Conservation (phyloP, 2,329 filamentous ascomycete species). For the Microcyclosporella mali region DNA sequence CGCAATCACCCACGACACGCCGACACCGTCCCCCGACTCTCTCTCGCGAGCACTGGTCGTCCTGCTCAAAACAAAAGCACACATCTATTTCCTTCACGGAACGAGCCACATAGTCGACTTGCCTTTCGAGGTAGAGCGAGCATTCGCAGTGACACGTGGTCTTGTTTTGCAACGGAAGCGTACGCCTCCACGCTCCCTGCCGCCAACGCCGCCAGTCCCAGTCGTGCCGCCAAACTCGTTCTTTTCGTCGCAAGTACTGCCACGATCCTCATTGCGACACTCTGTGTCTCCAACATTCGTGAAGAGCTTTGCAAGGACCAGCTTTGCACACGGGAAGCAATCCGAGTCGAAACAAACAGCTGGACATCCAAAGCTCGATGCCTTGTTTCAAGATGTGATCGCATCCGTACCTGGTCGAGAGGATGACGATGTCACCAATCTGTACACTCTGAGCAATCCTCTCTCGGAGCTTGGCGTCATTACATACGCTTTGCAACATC, state of each 20-base stretch:
- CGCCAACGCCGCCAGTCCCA: conserved; percentile 38
- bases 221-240: conserved; percentile 76
- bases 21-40: conserved; percentile 2
- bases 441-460: conserved; percentile 81
- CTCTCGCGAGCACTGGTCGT: conserved; percentile 64
- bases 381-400: conserved; percentile 25
- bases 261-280: conserved; percentile 29
- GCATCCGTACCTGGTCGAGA: conserved; percentile 8
- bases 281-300: conserved; percentile 26
- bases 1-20: too few species aligned
- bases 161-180: conserved; percentile 80
- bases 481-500: conserved; percentile 25
- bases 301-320: conserved; percentile 19
- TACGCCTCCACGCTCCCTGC: conserved; percentile 40
- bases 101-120: conserved; percentile 85
- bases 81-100: conserved; percentile 85
- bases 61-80: conserved; percentile 84
- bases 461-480: conserved; percentile 79
- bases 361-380: conserved; percentile 21
- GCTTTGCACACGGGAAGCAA: conserved; percentile 15
- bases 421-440: conserved; percentile 57
- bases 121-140: conserved; percentile 87
- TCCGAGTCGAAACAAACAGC: conserved; percentile 21
- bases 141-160: conserved; percentile 74
- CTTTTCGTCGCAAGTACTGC: conserved; percentile 58